These are phyloP conservation scores for Pterulicium gracile DNA, from an alignment of 1,284 basidiomycete species.

Conservation along the genomic window DNA sequence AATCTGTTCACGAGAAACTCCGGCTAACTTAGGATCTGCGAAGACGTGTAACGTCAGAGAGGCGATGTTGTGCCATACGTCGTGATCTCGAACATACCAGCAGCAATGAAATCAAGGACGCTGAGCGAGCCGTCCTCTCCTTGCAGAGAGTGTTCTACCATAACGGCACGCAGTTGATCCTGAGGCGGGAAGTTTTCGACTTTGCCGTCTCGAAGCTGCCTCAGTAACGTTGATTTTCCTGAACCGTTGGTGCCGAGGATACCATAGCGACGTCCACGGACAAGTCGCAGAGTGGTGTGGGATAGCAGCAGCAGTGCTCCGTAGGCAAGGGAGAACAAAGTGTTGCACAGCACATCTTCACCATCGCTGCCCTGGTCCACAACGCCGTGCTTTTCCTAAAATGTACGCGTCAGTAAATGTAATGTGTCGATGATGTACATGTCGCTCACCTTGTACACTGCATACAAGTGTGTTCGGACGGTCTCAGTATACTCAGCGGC, in stretches of 20 bases:
- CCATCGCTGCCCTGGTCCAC: conserved; percentile 39
- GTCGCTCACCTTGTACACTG: conserved; percentile 53
- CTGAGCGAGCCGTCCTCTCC: conserved; percentile 79
- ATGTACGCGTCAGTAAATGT: conserved; percentile 7
- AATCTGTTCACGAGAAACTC: conserved; percentile 58
- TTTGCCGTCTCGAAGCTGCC: conserved; percentile 90
- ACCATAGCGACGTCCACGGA: conserved; percentile 90
- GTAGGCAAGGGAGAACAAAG: conserved; percentile 93
- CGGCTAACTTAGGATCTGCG: conserved; percentile 44
- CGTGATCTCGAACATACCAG: conserved; percentile 44
- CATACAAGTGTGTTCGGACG: conserved; percentile 64
- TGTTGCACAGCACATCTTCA: conserved; percentile 83
- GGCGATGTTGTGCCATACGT: conserved; percentile 3
- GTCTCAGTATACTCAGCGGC: conserved; percentile 47
- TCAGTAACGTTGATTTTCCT: conserved; percentile 95
- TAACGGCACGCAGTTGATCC: conserved; percentile 78
- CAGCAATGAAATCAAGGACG: conserved; percentile 83
- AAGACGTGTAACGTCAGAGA: conserved; percentile 16
- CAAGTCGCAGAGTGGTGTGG: conserved; percentile 85
- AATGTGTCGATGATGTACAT: too few species aligned
- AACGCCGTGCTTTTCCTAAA: conserved; percentile 43
- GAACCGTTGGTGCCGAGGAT: conserved; percentile 94
- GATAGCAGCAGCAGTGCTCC: conserved; percentile 93
- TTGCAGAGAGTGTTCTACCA: conserved; percentile 95
- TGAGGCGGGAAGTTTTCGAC: conserved; percentile 95